These are phyloP conservation scores for Lanmaoa pseudosensibilis DNA, from an alignment of 768 basidiomycete genomes.

Conservation along the genomic window DNA sequence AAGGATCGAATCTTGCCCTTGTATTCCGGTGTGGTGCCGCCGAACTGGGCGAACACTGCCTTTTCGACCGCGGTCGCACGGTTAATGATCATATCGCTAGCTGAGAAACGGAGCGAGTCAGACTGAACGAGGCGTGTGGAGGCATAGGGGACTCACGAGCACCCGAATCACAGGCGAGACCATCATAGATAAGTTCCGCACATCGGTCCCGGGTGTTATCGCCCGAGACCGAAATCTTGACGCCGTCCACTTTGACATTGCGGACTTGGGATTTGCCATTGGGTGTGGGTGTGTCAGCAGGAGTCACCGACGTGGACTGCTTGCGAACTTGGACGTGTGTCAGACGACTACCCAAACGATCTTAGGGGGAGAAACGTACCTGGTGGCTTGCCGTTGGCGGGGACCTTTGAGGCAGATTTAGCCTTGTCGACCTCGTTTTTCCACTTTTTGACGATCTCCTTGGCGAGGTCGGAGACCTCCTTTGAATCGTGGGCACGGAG, in stretches of 20 bases:
- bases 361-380: constrained; percentile 33
- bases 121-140: background rate
- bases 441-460: constrained; percentile 91
- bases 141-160: constrained; percentile 64
- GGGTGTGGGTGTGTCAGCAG: constrained; percentile 32
- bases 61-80: constrained; percentile 74
- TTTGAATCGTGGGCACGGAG: constrained; percentile 71
- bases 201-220: constrained; percentile 86
- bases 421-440: constrained; percentile 82
- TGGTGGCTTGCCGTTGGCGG: constrained; percentile 28
- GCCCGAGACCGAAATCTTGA: constrained; percentile 53
- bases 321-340: constrained; percentile 28
- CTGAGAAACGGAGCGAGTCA: constrained; percentile 37
- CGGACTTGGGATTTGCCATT: constrained; percentile 44
- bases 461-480: constrained; percentile 78
- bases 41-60: constrained; percentile 50
- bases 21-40: constrained; percentile 51
- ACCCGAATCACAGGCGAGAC: constrained; percentile 79
- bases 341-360: background rate
- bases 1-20: constrained; percentile 82
- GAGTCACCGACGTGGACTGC: constrained; percentile 39
- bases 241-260: constrained; percentile 68
- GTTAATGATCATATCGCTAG: constrained; percentile 62
- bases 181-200: constrained; percentile 87
- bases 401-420: constrained; percentile 35